Conservation (phyloP, 805 yeast species). For the Phaffomyces opuntiae region DNA sequence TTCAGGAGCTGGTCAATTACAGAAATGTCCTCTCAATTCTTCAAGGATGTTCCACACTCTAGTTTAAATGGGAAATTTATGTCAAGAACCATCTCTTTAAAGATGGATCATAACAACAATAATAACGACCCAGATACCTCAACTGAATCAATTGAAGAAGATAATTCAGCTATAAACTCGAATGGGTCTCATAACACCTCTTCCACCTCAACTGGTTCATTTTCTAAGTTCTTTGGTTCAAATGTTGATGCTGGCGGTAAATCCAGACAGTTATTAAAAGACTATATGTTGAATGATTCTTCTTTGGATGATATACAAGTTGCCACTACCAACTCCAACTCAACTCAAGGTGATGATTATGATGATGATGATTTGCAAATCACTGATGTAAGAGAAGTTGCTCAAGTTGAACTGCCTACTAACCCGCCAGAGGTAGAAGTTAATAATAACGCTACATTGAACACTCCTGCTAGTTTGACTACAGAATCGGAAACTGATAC, state of each 20-base stretch:
- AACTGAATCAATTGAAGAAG: conserved; percentile 3
- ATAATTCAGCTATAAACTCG: background rate
- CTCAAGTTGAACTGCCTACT: background rate
- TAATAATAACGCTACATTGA: too few species aligned
- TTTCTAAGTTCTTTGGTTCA: conserved; percentile 7
- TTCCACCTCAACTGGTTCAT: conserved; percentile 8
- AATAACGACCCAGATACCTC: background rate
- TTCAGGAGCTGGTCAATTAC: too few species aligned
- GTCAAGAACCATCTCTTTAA: conserved; percentile 18
- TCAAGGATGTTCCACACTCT: conserved; percentile 16
- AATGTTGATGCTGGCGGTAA: conserved; percentile 3
- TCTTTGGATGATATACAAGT: conserved; percentile 4
- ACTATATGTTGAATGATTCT: conserved; percentile 2
- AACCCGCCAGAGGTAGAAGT: background rate
- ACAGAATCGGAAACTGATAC: conserved; percentile 2
- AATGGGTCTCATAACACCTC: background rate
- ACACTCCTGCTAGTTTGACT: too few species aligned
- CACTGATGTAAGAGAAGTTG: conserved; percentile 31
- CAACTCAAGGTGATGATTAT: background rate
- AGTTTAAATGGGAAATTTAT: conserved; percentile 17
- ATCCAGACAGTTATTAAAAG: background rate
- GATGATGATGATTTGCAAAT: conserved; percentile 31
- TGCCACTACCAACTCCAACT: background rate
- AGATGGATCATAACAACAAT: conserved; percentile 6
- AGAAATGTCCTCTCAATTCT: conserved; percentile 20